Base-by-base conservation (phyloP, 352 stramenopile species). In the Pythium coloratum region DNA sequence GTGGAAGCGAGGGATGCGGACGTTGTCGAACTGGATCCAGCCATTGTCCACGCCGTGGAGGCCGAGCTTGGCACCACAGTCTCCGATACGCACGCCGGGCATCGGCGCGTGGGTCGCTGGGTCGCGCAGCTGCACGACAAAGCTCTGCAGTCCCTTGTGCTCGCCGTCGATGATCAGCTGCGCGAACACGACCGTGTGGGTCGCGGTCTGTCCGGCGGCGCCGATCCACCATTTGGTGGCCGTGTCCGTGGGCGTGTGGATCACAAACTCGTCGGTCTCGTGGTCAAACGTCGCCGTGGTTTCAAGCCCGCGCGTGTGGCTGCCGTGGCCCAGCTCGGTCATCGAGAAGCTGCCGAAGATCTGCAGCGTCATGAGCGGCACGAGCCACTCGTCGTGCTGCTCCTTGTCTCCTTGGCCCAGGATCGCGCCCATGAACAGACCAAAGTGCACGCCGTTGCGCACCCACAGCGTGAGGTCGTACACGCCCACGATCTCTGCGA, bases 141-240 rank as follows among this genome's bases (percentile, higher is more conserved):
- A 99, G 71, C 94, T 97, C 78, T 99, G 96, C 47, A 99, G 90
- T 6, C 97, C 97, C 44, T 94, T 83, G 71, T 92, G 69, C 70
- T 67, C 70, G 33, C 82, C 87, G 30, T 77, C 58, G 24, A 95
- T 75, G 49, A 98, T 88, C 7, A 99, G 83, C 47, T 90, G 91
- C 18, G 95, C 95, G 78, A 98, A 98, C 47, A 97, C 90, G 71
- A 98, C 95, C 14, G 95, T 96, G 75, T 98, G 91, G 58, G 97
- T 99, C 24, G 94, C 95, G 0, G 94, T 98, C 66, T 94, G 79
- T 2, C 95, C 96, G 7, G 97, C 76, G 0, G 90, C 97, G 20
- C 96, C 96, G 46, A 97, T 96, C 97, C 97, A 99, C 84, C 97
- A 99, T 76, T 99, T 99, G 49, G 82, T 92, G 36, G 88, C 91